Base-by-base conservation (phyloP, 352 stramenopile species). In the Pythium dissimile region DNA sequence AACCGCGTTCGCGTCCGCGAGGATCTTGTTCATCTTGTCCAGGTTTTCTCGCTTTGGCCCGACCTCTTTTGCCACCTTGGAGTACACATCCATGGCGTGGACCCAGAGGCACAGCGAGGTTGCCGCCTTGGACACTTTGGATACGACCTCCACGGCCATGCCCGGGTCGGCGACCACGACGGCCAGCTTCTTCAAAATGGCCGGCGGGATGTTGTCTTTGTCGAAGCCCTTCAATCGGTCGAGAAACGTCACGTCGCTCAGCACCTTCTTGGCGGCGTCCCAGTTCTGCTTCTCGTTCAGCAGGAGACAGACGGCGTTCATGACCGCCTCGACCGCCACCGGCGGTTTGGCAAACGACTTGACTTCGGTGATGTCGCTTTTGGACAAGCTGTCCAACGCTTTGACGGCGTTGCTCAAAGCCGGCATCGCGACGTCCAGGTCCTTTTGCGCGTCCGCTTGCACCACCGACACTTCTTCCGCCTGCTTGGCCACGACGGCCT, bases 1-100 rank as follows among this genome's bases (percentile, higher is more conserved):
- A 23, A 92, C 66, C 0, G 70, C 72, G 39, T 97, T 98, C 2
- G 94, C 91, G n/a, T 89, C 82, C 0, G 75, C 81, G 6, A 98
- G 70, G 54, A 96, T 89, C 28, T 76, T 66, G 66, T 98, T 98
- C 88, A 98, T 96, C 30, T 85, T 75, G 63, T 91, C 90, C 1
- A 98, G 57, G 13, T 89, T 92, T 53, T 90, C 85, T 49, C 92
- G 89, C 69, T 98, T 98, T 0, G 93, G 93, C 0, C 73, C 93
- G 3, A 98, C 94, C 46, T 97, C 92, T 66, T 98, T 98, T 2
- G 89, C 90, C 7, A 98, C 93, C 64, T 93, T 95, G 8, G 87
- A 89, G 71, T 98, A 98, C n/a, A 97, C 89, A 34, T 98, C 84
- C 85, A 98, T 98, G 3, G 93, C 93, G 51, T 97, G 89, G 15